These are phyloP conservation scores for Metschnikowia shivogae DNA, from an alignment of 805 yeast genomes.

Conservation along the genomic window DNA sequence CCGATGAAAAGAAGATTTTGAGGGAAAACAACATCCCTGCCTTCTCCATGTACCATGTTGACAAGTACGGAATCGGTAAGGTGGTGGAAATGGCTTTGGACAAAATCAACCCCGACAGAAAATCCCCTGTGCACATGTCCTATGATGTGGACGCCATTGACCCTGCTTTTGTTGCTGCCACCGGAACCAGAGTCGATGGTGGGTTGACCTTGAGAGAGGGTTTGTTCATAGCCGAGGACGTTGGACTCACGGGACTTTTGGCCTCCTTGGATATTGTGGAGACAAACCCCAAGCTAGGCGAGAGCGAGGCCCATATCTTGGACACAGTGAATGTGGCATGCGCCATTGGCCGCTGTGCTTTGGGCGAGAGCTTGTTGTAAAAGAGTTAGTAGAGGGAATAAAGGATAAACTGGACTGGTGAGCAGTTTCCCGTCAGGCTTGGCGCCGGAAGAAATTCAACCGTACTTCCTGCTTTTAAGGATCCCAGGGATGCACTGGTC, in stretches of 20 bases:
- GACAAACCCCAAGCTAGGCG: constrained; percentile 85
- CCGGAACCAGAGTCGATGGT: constrained; percentile 97
- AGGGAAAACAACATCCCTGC: constrained; percentile 73
- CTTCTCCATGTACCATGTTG: constrained; percentile 93
- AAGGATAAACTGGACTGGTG: neutral
- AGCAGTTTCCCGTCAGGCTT: no score
- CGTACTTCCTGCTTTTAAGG: no score
- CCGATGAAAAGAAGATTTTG: constrained; percentile 73
- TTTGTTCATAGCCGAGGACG: constrained; percentile 83
- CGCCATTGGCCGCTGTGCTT: constrained; percentile 87
- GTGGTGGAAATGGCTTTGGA: constrained; percentile 90
- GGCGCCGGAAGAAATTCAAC: no score
- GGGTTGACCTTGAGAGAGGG: constrained; percentile 95
- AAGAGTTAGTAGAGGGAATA: neutral
- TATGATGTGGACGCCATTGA: constrained; percentile 97
- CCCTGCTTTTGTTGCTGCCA: constrained; percentile 90
- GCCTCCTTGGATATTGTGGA: constrained; percentile 90
- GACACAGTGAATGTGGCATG: constrained; percentile 90
- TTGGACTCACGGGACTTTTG: constrained; percentile 85
- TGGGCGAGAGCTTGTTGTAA: constrained; percentile 81
- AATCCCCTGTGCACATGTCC: constrained; percentile 77
- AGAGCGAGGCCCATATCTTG: constrained; percentile 65
- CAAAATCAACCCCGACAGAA: constrained; percentile 64
- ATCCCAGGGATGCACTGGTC: no score
- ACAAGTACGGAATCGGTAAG: constrained; percentile 85